These are phyloP conservation scores for Penicillium polonicum DNA, from an alignment of 2,329 filamentous ascomycete species.

Conservation along the genomic window DNA sequence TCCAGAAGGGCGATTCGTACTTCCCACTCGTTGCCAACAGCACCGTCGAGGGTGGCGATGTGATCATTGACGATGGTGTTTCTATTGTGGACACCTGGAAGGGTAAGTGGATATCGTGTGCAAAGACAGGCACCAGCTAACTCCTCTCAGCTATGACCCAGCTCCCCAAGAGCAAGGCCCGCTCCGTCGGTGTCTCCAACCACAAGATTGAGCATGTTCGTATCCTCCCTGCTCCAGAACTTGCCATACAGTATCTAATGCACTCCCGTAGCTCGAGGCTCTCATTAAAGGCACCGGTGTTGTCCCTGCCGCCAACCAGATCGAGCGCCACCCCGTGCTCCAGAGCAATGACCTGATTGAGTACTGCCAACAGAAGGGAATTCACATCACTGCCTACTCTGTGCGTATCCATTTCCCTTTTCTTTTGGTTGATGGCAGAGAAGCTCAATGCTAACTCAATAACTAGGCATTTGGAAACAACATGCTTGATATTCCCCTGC, in stretches of 20 bases:
- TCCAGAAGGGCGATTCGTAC: constrained; percentile 41
- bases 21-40: constrained; percentile 48
- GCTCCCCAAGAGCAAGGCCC: constrained; percentile 43
- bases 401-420: constrained; percentile 30
- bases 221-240: background rate
- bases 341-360: constrained; percentile 60
- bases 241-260: background rate
- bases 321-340: constrained; percentile 68
- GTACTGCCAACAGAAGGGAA: constrained; percentile 58
- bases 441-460: background rate
- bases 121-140: background rate
- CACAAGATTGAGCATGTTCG: constrained; percentile 39
- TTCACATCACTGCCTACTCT: constrained; percentile 64
- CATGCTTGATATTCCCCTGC: constrained; percentile 60
- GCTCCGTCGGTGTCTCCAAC: constrained; percentile 46
- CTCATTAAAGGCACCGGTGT: constrained; percentile 56
- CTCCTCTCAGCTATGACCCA: constrained; percentile 41
- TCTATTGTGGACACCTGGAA: constrained; percentile 47
- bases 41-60: constrained; percentile 38
- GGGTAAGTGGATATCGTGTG: constrained; percentile 23
- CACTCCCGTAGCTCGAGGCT: constrained; percentile 47
- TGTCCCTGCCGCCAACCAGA: constrained; percentile 65
- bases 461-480: constrained; percentile 57
- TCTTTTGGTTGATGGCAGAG: background rate
- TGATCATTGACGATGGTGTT: constrained; percentile 47